Conservation (phyloP, 257 asterid genomes). For the Solanum piurae region DNA sequence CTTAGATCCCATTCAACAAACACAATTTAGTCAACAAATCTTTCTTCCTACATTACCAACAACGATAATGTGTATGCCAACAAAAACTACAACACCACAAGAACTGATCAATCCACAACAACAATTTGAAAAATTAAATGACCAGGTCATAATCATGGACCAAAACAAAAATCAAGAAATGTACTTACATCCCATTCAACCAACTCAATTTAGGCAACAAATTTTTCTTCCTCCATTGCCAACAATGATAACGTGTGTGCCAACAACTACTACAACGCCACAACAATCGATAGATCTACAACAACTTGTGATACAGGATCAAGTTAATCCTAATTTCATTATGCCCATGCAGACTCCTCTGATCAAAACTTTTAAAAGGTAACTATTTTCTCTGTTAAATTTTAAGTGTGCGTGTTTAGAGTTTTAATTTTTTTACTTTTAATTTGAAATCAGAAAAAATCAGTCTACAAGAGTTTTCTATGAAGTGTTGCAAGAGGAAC, state of each 20-base stretch:
- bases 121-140: too few species aligned
- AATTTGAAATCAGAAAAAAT: slow-evolving; percentile 30
- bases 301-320: background rate
- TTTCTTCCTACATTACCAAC: background rate
- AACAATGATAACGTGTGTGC: background rate
- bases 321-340: slow-evolving; percentile 8
- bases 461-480: slow-evolving; percentile 29
- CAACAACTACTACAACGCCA: background rate
- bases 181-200: too few species aligned
- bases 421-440: background rate
- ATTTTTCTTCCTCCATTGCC: too few species aligned
- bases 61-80: background rate
- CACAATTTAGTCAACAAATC: background rate
- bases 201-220: too few species aligned
- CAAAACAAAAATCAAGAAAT: too few species aligned
- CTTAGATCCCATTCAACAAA: background rate
- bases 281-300: slow-evolving; percentile 2
- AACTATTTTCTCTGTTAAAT: background rate
- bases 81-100: background rate
- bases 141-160: too few species aligned
- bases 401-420: background rate
- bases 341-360: slow-evolving; percentile 14
- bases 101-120: too few species aligned
- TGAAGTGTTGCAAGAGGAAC: slow-evolving; percentile 57
- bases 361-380: slow-evolving; percentile 40